Evolutionary conservation across 202 grass and related monocot species (phyloP).

Genomic region (Sporobolus alterniflorus): DNA sequence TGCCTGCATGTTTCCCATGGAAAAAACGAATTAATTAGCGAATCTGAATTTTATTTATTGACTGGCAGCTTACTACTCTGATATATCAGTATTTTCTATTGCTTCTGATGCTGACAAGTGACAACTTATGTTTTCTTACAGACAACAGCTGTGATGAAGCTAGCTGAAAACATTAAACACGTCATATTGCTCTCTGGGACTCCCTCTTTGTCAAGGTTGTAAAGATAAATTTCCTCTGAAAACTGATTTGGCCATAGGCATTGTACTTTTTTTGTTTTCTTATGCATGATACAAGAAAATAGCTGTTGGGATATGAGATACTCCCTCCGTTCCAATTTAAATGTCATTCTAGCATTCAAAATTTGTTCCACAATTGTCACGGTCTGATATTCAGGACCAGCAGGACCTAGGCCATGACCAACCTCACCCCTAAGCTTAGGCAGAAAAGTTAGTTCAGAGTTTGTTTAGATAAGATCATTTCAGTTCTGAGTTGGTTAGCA

Average conservation of each 20-base stretch:
- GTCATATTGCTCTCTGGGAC: slow-evolving; percentile 94
- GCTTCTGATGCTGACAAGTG: slow-evolving; percentile 23
- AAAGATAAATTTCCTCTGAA: slow-evolving; percentile 37
- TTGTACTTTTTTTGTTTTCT: slow-evolving; percentile 22
- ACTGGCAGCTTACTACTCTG: slow-evolving; percentile 29
- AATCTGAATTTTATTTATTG: neutral
- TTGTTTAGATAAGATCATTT: too few relatives aligned
- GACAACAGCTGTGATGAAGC: slow-evolving; percentile 79
- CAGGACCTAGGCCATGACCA: too few relatives aligned
- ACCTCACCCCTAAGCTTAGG: too few relatives aligned
- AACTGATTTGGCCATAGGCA: slow-evolving; percentile 14
- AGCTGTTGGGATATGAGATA: slow-evolving; percentile 5
- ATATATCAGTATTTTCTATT: slow-evolving; percentile 24
- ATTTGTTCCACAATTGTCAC: too few relatives aligned
- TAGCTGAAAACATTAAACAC: slow-evolving; percentile 56
- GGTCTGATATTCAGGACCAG: too few relatives aligned
- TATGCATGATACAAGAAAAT: slow-evolving; percentile 22
- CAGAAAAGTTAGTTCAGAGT: too few relatives aligned
- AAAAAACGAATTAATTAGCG: neutral
- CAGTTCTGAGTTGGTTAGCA: too few relatives aligned
- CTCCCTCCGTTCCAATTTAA: too few relatives aligned
- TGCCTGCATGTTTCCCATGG: neutral
- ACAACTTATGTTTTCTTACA: slow-evolving; percentile 40
- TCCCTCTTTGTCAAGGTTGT: slow-evolving; percentile 97
- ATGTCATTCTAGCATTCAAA: too few relatives aligned